These are phyloP conservation scores for Exophiala calicioides DNA, from an alignment of 2,329 filamentous ascomycete species.

Conservation along the genomic window DNA sequence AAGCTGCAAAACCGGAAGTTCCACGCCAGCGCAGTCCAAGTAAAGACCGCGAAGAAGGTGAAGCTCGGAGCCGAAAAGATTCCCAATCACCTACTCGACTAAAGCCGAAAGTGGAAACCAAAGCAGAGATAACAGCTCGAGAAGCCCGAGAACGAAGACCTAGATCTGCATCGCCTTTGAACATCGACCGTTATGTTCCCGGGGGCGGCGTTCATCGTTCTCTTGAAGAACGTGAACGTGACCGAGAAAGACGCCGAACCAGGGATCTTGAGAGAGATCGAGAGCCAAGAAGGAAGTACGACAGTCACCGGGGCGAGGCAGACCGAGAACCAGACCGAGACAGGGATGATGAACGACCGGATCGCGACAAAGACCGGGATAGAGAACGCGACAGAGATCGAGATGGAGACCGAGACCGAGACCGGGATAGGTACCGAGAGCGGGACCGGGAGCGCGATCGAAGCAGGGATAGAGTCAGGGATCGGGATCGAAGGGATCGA, in stretches of 20 bases:
- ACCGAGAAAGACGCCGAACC: conserved; percentile 29
- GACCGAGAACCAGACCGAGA: conserved; percentile 30
- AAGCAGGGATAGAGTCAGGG: conserved; percentile 15
- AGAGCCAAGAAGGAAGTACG: conserved; percentile 29
- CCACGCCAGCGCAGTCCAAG: conserved; percentile 16
- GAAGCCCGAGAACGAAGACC: conserved; percentile 33
- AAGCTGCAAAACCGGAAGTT: conserved; percentile 6
- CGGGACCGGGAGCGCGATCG: conserved; percentile 35
- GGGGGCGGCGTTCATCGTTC: conserved; percentile 34
- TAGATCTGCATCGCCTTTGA: conserved; percentile 32
- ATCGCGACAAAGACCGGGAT: conserved; percentile 12
- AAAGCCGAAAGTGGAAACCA: conserved; percentile 20
- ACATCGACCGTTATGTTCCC: conserved; percentile 50
- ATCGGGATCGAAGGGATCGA: conserved; percentile 21
- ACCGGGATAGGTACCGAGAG: conserved; percentile 34
- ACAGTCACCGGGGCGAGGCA: conserved; percentile 30
- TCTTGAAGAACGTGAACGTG: conserved; percentile 32
- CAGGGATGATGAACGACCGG: conserved; percentile 6
- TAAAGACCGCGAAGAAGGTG: conserved; percentile 31
- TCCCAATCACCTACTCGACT: conserved; percentile 24
- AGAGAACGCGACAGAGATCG: conserved; percentile 26
- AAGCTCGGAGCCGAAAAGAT: conserved; percentile 26
- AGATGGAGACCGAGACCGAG: conserved; percentile 28
- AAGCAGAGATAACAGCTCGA: too few relatives aligned
- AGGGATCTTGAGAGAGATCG: conserved; percentile 23